Evolutionary conservation across 1,284 basidiomycete species (phyloP), one percentile per base, ranked within the genome.

Genomic region (Rhodotorula mucilaginosa): DNA sequence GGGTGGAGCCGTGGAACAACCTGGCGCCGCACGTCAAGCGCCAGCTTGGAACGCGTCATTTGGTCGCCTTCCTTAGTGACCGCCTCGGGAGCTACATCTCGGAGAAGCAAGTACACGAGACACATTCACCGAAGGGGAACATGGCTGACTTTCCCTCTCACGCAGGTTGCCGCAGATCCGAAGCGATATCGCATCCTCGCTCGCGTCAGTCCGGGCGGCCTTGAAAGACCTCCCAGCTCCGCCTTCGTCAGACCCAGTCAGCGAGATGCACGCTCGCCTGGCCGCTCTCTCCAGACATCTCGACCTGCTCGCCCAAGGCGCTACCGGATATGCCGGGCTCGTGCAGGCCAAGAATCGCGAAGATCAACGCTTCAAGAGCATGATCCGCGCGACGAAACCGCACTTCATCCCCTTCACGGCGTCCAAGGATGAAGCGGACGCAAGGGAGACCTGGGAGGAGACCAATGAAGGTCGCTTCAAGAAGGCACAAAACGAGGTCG

Each of bases 91-190:
- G 8, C n/a, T 29, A 29, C 44, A 26, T 60, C 4, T 12, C 58
- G 7, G 46, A 47, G 15, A 60, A 60, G 58, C 29, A n/a, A n/a
- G 26, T 47, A 12, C 5, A 52, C 19, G 19, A 26, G 21, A 7
- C 3, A 23, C 7, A 21, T n/a, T 51, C 15, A 29, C n/a, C 49
- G 7, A 51, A 7, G 16, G 16, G 19, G 16, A 21, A 51, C 3
- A n/a, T 23, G 21, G 10, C 39, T 39, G 6, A 39, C 39, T 10
- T 12, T 7, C 39, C 39, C 5, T 12, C 51, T 8, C 51, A 80
- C 84, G 62, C 64, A 91, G 90, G 59, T 83, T 91, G 1, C 89
- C 89, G 0, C 84, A 86, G 67, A 75, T 88, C 5, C 81, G 89
- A 10, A 71, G 80, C 0, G 78, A 79, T 15, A 84, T 86, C 0